Percentiles rank a stretch among this genome's conserved stretches.
These are phyloP conservation scores for Globisporangium echinulatum DNA, from an alignment of 352 stramenopile species.

Conservation along the genomic window DNA sequence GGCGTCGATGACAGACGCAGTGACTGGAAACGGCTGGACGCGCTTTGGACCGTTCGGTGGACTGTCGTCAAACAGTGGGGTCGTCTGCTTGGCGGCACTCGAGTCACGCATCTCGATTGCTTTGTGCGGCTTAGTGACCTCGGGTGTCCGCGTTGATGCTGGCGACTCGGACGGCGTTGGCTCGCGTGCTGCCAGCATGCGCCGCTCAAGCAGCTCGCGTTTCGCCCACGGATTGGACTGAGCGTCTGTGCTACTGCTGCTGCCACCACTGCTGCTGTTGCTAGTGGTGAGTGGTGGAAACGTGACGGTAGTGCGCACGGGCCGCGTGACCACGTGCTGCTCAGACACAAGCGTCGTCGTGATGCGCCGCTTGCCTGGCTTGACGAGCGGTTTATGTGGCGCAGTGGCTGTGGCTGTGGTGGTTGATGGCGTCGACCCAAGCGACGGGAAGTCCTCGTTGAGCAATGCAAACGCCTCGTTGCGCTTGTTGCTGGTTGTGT, in stretches of 20 bases:
- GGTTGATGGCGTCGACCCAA: constrained; percentile 1
- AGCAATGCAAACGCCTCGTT: constrained; percentile 18
- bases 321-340: constrained; percentile 19
- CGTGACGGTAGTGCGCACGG: constrained; percentile 19
- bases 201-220: constrained; percentile 35
- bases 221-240: constrained; percentile 29
- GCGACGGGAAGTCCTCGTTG: constrained; percentile 28
- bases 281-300: constrained; percentile 20
- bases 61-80: constrained; percentile 6
- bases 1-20: background rate
- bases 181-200: constrained; percentile 21
- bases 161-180: background rate
- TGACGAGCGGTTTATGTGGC: constrained; percentile 9
- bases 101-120: background rate
- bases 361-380: constrained; percentile 30
- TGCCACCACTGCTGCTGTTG: too few species aligned
- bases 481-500: constrained; percentile 4
- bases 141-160: background rate
- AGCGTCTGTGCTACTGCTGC: background rate
- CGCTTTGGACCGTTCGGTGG: constrained; percentile 2
- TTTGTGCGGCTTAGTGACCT: background rate
- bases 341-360: constrained; percentile 38
- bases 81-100: background rate
- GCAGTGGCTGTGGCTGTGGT: background rate
- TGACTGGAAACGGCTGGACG: constrained; percentile 6